Base-by-base conservation (phyloP, 2,329 filamentous ascomycete species). In the Trichoderma sp. region DNA sequence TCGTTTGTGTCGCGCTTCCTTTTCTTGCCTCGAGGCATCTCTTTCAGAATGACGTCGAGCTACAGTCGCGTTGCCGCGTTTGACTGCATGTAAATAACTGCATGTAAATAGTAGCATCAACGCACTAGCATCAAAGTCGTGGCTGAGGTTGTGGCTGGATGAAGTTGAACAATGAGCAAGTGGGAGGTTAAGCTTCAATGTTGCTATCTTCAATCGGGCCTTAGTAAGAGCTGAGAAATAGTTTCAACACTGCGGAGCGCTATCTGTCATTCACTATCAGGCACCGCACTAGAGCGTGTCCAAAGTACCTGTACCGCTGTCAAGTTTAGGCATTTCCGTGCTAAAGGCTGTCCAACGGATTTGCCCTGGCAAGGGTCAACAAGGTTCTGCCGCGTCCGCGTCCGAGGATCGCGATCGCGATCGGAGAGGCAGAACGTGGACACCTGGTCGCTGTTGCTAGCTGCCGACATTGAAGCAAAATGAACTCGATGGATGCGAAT, bases 11-110 rank as follows among this genome's bases (percentile, higher is more conserved):
- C 71, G 64, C 74, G 72, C 74, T 82, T 84, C 29, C 83, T 78
- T 76, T 84, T 85, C 5, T 29, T 53, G 24, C 78, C 75, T 27
- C 56, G 69, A 6, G 76, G 50, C 83, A 84, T 84, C 72, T 12
- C 18, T n/a, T n/a, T 33, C 45, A 63, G 24, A 31, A 14, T 33
- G 56, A 24, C 21, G 50, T 56, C 33, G 69, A 63, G 38, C 8
- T 29, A 33, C 66, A 24, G 75, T 76, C 56, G 75, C 56, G 69
- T 64, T 31, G 8, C 29, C 4, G 60, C 56, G 31, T 31, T 35
- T 27, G 6, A n/a, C 56, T 38, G 56, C 21, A n/a, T 29, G 67
- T 71, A 60, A 16, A 14, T 71, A 12, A 3, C 27, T 29, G 27
- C 5, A 29, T 29, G 27, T 29, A 4, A 29, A 6, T 8, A 14